Conservation (phyloP, 1,284 basidiomycete species). For the Cutaneotrichosporon cyanovorans region DNA sequence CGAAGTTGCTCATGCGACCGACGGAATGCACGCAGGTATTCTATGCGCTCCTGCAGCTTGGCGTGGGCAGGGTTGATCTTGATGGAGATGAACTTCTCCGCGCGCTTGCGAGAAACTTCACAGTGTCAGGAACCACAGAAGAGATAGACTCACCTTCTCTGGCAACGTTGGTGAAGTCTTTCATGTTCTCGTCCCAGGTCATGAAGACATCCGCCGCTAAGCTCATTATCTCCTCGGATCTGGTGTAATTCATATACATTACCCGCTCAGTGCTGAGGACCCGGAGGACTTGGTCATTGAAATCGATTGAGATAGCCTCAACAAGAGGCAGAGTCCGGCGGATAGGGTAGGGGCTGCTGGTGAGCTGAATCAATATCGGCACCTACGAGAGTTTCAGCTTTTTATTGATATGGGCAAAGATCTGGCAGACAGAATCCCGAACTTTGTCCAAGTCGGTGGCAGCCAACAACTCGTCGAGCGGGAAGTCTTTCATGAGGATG, state of each 20-base stretch:
- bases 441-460: slow-evolving; percentile 94
- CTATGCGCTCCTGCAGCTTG: slow-evolving; percentile 79
- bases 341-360: slow-evolving; percentile 71
- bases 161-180: slow-evolving; percentile 96
- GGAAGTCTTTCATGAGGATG: slow-evolving; percentile 97
- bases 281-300: slow-evolving; percentile 87
- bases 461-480: slow-evolving; percentile 88
- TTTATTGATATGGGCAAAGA: slow-evolving; percentile 91
- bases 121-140: neutral
- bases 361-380: neutral
- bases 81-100: slow-evolving; percentile 94
- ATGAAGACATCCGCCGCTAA: slow-evolving; percentile 77
- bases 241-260: slow-evolving; percentile 87
- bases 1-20: slow-evolving; percentile 97
- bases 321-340: slow-evolving; percentile 90
- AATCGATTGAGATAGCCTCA: slow-evolving; percentile 94
- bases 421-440: slow-evolving; percentile 74
- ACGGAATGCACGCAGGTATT: slow-evolving; percentile 84
- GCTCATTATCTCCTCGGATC: slow-evolving; percentile 77
- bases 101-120: slow-evolving; percentile 74
- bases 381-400: slow-evolving; percentile 73
- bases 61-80: slow-evolving; percentile 87
- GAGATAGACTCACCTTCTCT: slow-evolving; percentile 53
- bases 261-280: slow-evolving; percentile 84
- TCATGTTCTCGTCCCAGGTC: slow-evolving; percentile 94